Conservation (phyloP, 371 early-diverging fungal species). For the Mucor velutinosus region DNA sequence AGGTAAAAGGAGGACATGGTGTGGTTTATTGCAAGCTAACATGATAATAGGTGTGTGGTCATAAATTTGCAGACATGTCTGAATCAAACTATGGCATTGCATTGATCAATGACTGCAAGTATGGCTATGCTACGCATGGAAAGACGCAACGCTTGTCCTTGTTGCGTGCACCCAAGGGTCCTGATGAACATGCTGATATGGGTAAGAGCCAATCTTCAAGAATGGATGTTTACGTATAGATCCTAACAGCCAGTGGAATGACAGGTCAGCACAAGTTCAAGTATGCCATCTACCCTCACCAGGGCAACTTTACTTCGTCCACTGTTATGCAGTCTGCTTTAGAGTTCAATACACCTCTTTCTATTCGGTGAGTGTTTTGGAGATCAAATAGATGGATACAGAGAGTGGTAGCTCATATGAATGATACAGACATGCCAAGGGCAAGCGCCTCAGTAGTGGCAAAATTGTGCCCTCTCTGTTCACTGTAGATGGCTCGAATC, state of each 20-base stretch:
- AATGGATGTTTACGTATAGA: not conserved
- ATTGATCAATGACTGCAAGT: constrained; percentile 92
- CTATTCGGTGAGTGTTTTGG: constrained; percentile 52
- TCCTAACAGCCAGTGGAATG: not conserved
- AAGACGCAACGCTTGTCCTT: constrained; percentile 85
- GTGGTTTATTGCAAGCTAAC: not conserved
- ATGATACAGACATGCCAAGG: constrained; percentile 16
- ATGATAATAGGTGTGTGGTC: constrained; percentile 68
- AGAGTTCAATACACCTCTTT: constrained; percentile 85
- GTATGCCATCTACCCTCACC: constrained; percentile 92
- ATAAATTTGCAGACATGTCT: constrained; percentile 93
- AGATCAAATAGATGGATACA: not conserved
- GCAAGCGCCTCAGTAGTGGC: constrained; percentile 9
- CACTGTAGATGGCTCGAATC: constrained; percentile 32
- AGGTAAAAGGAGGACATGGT: constrained; percentile 20
- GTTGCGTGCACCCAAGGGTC: constrained; percentile 86
- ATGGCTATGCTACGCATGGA: constrained; percentile 82
- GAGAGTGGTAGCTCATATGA: not conserved
- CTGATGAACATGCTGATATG: constrained; percentile 69
- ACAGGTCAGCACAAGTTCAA: constrained; percentile 74
- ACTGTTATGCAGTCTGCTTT: constrained; percentile 85
- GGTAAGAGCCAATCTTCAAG: constrained; percentile 26
- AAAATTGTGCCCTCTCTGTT: constrained; percentile 32
- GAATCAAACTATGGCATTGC: constrained; percentile 96
- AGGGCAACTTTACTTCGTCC: constrained; percentile 73